phyloP scores from a whole-genome alignment of 164 flowering plant genomes.

The Akebia trifoliata region DNA sequence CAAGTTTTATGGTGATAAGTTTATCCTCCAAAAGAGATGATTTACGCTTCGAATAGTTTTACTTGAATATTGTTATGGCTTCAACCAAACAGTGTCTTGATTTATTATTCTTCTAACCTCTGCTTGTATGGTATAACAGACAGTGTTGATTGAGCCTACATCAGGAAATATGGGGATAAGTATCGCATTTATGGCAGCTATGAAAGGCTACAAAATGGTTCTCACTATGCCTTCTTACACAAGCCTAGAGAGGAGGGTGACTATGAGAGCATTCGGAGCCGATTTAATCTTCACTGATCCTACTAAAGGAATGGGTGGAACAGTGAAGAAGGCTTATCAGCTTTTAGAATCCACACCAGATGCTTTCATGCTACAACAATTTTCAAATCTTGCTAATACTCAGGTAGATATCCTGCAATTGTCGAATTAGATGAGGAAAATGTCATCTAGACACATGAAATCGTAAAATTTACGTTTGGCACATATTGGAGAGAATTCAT shows the following conservation, averaged over 20 bases:
- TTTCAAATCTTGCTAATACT: conserved; percentile 85
- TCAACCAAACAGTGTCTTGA: not conserved
- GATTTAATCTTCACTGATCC: conserved; percentile 87
- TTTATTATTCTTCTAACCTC: not conserved
- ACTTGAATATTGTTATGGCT: not conserved
- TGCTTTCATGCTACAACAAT: conserved; percentile 86
- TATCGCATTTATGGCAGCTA: conserved; percentile 89
- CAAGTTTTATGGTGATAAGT: too few species aligned
- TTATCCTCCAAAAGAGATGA: too few species aligned
- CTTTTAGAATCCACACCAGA: conserved; percentile 81
- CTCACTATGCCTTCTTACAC: conserved; percentile 99
- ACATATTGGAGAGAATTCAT: too few species aligned
- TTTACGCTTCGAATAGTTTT: not conserved
- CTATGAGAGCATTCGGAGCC: conserved; percentile 94
- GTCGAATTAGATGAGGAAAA: too few species aligned
- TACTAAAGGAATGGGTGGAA: conserved; percentile 91
- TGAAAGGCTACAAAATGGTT: conserved; percentile 88
- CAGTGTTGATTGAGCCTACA: conserved; percentile 91
- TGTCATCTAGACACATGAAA: too few species aligned
- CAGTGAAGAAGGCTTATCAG: conserved; percentile 81
- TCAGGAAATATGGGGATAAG: conserved; percentile 99
- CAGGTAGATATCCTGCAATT: conserved; percentile 62
- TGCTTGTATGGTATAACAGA: conserved; percentile 28
- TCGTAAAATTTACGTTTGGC: too few species aligned
- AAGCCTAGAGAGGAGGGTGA: conserved; percentile 91